Evolutionary conservation across 2,329 filamentous ascomycete genomes (phyloP), one percentile per base, ranked within the genome.

Genomic region (Paracoccidioides brasiliensis): DNA sequence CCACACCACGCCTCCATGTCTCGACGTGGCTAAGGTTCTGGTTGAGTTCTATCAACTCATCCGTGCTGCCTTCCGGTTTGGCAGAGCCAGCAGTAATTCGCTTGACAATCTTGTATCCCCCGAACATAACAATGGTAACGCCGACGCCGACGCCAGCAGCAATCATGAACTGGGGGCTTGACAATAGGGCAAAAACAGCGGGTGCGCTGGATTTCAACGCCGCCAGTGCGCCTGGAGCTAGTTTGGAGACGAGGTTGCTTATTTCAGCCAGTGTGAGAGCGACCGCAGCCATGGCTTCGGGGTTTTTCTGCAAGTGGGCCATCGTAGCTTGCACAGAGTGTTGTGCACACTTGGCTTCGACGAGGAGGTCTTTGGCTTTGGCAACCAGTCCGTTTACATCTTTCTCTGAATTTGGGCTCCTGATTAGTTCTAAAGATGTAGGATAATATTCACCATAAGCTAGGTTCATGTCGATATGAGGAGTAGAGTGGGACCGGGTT

Each of bases 71-170:
- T 56, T 63, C 67, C 15, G 58, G 58, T 9, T 58, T 44, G 9
- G 55, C 55, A 30, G 60, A 57, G 53, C 63, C 62, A 40, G 64
- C 59, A 12, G 67, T 74, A 61, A 97, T 88, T 63, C 83, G 85
- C 77, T 96, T 94, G 72, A 98, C 84, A 69, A 98, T 96, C 74
- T 95, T 97, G 80, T 89, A 97, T 4, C 93, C 91, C 54, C 93
- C 93, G 58, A 98, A 88, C 69, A 93, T 90, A 64, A 98, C 88
- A 7, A 97, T 84, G 0, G 93, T 97, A n/a, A 95, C 84, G 12
- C 93, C 93, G 0, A 95, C 83, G 0, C 87, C 88, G 12, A 95
- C 83, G 45, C 90, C 88, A 0, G 88, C 89, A 3, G 90, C 90
- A 64, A 98, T 95, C 60, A 96, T 80, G 67, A 98, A 98, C 66